Evolutionary conservation across 345 rosid genomes (phyloP), one percentile per base, ranked within the genome.

Genomic region (Populus tremula): DNA sequence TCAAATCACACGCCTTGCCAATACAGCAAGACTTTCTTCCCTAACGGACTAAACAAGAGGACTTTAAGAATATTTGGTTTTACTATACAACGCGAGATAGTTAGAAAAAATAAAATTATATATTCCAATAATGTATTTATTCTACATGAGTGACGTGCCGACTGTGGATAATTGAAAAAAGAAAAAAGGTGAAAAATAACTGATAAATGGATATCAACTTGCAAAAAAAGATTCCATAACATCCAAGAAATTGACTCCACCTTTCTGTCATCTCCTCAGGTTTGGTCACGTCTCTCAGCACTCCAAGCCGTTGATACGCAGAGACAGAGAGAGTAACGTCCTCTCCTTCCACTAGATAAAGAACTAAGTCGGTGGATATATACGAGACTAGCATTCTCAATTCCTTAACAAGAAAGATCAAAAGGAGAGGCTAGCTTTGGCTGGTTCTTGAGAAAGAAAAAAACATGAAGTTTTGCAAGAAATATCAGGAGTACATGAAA

Each of bases 401-500:
- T 23, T 23, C 64, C 29, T 23, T 59, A 13, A 3, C n/a, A n/a
- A n/a, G 64, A 59, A n/a, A 56, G 63, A 56, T 56, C 29, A 56
- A n/a, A 56, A n/a, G 13, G 29, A 56, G 27, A 56, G 27, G 29
- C 12, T 59, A 3, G 9, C 21, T 29, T 36, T 17, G 2, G 39
- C 8, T 5, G 8, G 13, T 23, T 8, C 29, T n/a, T 59, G 31
- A n/a, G 20, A 9, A 50, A 17, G 64, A 9, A 50, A 29, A 9
- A 39, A 54, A 62, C 72, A 94, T 95, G 98, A 93, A 95, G 90
- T 95, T 93, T 76, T 93, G 97, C 88, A 95, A 91, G 89, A 93
- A 86, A 79, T 95, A 93, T 66, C 90, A 84, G 39, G 94, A 90
- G 82, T 93, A 89, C 90, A 88, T 91, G 96, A 90, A 86, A 71